Evolutionary conservation across 768 basidiomycete genomes (phyloP).

Genomic region (Boletus coccyginus): DNA sequence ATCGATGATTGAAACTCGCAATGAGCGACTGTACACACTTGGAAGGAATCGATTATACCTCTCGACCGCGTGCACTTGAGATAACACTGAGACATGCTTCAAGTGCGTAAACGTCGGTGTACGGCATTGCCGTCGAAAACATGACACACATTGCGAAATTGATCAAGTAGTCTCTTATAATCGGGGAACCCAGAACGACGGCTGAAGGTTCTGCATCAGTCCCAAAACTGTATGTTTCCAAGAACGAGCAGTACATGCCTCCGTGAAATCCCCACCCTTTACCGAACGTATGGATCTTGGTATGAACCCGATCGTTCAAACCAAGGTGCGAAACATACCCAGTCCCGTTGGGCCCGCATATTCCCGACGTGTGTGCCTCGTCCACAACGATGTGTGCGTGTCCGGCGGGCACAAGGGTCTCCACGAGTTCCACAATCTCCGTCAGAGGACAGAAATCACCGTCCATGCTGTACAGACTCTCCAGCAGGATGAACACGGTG

Average conservation of each 20-base stretch:
- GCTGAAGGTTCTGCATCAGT: no score
- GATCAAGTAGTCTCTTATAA: no score
- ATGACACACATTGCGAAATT: no score
- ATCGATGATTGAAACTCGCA: background rate
- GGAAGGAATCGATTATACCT: background rate
- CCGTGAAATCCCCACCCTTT: slow-evolving; percentile 34
- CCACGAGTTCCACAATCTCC: slow-evolving; percentile 39
- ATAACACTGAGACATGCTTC: no score
- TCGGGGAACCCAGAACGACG: no score
- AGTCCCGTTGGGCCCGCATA: slow-evolving; percentile 47
- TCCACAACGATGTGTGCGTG: slow-evolving; percentile 49
- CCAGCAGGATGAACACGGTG: slow-evolving; percentile 48
- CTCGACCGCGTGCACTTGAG: no score
- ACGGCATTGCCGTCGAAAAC: no score
- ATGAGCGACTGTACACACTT: background rate
- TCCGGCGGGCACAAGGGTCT: slow-evolving; percentile 35
- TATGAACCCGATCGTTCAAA: slow-evolving; percentile 40
- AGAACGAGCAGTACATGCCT: background rate
- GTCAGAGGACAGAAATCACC: slow-evolving; percentile 50
- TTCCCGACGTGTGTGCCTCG: slow-evolving; percentile 56
- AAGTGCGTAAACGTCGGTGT: no score
- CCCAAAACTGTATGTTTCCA: no score
- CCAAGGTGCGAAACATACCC: slow-evolving; percentile 44
- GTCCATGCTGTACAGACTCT: slow-evolving; percentile 61
- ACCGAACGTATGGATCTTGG: slow-evolving; percentile 53